Conservation (phyloP, 371 early-diverging fungal genomes). For the Mortierella sp. region DNA sequence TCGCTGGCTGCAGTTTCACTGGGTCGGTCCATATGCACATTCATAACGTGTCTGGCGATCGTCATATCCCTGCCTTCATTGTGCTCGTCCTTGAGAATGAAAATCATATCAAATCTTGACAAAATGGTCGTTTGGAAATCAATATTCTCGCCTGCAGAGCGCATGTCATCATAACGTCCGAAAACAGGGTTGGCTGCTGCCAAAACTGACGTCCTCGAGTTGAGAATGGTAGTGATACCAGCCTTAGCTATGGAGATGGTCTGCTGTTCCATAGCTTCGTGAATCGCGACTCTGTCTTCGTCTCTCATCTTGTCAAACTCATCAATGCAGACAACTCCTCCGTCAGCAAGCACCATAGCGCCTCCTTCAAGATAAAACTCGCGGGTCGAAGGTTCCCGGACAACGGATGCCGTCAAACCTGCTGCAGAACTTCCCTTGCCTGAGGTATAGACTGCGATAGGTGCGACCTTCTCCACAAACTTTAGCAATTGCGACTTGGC, state of each 20-base stretch:
- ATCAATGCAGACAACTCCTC: conserved; percentile 99
- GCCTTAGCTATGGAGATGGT: conserved; percentile 99
- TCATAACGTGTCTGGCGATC: conserved; percentile 94
- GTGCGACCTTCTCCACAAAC: conserved; percentile 97
- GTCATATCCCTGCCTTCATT: conserved; percentile 89
- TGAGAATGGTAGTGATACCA: conserved; percentile 99
- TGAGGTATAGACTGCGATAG: conserved; percentile 98
- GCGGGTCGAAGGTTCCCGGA: conserved; percentile 88
- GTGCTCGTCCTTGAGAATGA: conserved; percentile 95
- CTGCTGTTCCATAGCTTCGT: conserved; percentile 99
- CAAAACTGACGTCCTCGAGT: conserved; percentile 98
- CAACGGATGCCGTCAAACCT: conserved; percentile 99
- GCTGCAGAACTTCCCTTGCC: conserved; percentile 99
- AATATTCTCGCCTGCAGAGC: conserved; percentile 98
- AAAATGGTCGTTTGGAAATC: conserved; percentile 99
- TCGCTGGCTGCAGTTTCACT: conserved; percentile 76
- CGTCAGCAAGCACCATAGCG: conserved; percentile 99
- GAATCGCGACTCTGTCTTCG: conserved; percentile 99
- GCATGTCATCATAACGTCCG: conserved; percentile 99
- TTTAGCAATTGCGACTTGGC: conserved; percentile 99
- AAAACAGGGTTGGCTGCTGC: conserved; percentile 99
- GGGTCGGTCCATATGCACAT: conserved; percentile 88
- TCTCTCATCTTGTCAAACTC: conserved; percentile 99
- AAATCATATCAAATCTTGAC: conserved; percentile 98
- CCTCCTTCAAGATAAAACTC: conserved; percentile 99